These are phyloP conservation scores for Penicillium arizonense DNA, from an alignment of 495 filamentous ascomycete species.

Conservation along the genomic window DNA sequence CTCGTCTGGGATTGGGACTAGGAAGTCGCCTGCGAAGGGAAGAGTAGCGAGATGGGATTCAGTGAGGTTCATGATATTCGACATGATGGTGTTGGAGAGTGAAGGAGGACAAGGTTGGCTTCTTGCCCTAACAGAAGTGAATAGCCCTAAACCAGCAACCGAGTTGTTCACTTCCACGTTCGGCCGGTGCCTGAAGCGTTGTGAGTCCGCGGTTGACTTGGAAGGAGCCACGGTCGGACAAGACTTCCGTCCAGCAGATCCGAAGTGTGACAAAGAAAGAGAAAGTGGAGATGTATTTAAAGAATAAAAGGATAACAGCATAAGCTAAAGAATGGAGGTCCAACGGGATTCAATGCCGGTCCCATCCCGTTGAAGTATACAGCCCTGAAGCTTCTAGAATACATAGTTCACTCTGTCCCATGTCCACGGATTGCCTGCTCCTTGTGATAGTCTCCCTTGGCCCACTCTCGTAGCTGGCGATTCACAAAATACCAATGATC, in stretches of 20 bases:
- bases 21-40: conserved; percentile 29
- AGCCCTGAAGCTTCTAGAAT: conserved; percentile 3
- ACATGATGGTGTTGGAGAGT: conserved; percentile 16
- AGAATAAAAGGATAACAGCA: neutral
- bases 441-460: neutral
- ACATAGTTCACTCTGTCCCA: neutral
- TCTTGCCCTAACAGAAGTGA: too few species aligned
- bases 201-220: conserved; percentile 17
- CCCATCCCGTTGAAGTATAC: conserved; percentile 1
- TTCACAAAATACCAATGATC: conserved; percentile 34
- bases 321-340: neutral
- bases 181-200: conserved; percentile 19
- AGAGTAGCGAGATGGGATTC: conserved; percentile 11
- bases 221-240: conserved; percentile 33
- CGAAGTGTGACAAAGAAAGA: conserved; percentile 14
- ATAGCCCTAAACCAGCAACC: too few species aligned
- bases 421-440: conserved; percentile 3
- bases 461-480: conserved; percentile 32
- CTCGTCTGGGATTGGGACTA: conserved; percentile 31
- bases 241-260: conserved; percentile 33
- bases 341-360: conserved; percentile 7
- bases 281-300: neutral
- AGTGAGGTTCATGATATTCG: neutral
- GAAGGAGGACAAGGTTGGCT: neutral
- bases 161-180: conserved; percentile 14